Conservation (phyloP, 495 filamentous ascomycete species). For the Aspergillus mulundensis region DNA sequence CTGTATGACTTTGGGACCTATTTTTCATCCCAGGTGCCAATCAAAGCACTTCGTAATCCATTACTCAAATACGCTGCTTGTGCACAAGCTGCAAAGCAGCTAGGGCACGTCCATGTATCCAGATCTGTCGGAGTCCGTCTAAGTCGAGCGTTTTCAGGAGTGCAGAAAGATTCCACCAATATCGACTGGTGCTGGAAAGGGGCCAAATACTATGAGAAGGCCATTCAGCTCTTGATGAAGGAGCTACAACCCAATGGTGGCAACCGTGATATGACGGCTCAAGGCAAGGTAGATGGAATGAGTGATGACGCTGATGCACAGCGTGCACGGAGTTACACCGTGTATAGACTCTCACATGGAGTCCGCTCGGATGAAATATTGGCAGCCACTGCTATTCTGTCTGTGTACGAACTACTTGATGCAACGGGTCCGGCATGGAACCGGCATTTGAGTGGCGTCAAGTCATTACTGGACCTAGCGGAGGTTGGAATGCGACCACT, state of each 20-base stretch:
- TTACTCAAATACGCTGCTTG: conserved; percentile 58
- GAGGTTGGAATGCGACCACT: conserved; percentile 62
- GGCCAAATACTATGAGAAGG: conserved; percentile 60
- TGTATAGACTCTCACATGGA: conserved; percentile 37
- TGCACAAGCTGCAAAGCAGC: conserved; percentile 58
- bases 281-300: conserved; percentile 36
- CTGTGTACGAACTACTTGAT: conserved; percentile 62
- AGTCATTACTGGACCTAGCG: conserved; percentile 58
- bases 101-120: conserved; percentile 50
- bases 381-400: conserved; percentile 59
- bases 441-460: conserved; percentile 61
- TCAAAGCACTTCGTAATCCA: conserved; percentile 51
- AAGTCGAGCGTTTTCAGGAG: conserved; percentile 49
- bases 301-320: conserved; percentile 32
- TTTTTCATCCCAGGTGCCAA: conserved; percentile 57
- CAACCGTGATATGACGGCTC: conserved; percentile 34
- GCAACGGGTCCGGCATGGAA: conserved; percentile 58
- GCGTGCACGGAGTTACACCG: conserved; percentile 36
- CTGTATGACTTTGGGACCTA: conserved; percentile 57
- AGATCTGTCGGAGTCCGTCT: conserved; percentile 48
- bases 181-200: conserved; percentile 54
- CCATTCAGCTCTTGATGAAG: conserved; percentile 59
- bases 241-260: conserved; percentile 48
- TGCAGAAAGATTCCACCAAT: conserved; percentile 42
- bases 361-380: conserved; percentile 56